A percentile compares a stretch with the other conserved stretches of the same genome.
Evolutionary conservation across 1,284 basidiomycete species (phyloP).

Genomic region (Leccinum pachyderme): DNA sequence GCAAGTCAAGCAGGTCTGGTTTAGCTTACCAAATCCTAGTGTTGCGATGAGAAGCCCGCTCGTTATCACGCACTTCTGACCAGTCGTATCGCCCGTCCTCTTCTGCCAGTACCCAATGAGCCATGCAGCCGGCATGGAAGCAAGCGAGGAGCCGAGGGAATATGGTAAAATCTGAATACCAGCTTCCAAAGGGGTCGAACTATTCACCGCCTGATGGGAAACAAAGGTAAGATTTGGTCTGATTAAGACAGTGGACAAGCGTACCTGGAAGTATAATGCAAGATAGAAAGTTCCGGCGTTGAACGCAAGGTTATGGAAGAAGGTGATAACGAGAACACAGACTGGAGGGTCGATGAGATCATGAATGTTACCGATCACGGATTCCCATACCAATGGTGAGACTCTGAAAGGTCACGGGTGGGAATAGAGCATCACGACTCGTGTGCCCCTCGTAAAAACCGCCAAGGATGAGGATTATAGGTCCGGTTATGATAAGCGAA

Average conservation of each 20-base stretch:
- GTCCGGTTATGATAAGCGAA: constrained; percentile 54
- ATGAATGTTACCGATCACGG: constrained; percentile 10
- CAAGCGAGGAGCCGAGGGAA: constrained; percentile 75
- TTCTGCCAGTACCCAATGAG: constrained; percentile 64
- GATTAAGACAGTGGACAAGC: constrained; percentile 13
- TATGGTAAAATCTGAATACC: constrained; percentile 75
- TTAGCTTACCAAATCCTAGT: constrained; percentile 68
- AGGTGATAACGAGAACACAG: constrained; percentile 61
- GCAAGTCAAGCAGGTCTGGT: constrained; percentile 17
- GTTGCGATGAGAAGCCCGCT: constrained; percentile 61
- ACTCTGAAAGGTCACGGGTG: constrained; percentile 58
- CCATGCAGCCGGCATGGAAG: constrained; percentile 79
- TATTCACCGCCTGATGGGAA: constrained; percentile 56
- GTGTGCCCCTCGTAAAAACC: constrained; percentile 66
- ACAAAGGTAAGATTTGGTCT: constrained; percentile 10
- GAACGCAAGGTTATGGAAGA: constrained; percentile 78
- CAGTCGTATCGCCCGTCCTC: constrained; percentile 53
- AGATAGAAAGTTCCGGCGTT: constrained; percentile 82
- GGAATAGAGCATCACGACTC: constrained; percentile 68
- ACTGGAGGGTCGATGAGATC: constrained; percentile 41
- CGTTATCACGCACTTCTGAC: constrained; percentile 62
- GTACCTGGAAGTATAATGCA: constrained; percentile 74
- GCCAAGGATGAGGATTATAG: constrained; percentile 51
- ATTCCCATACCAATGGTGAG: constrained; percentile 52
- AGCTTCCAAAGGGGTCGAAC: constrained; percentile 62